These are phyloP conservation scores for Yamadazyma paraphyllophila DNA, from an alignment of 805 yeast genomes.

Conservation along the genomic window DNA sequence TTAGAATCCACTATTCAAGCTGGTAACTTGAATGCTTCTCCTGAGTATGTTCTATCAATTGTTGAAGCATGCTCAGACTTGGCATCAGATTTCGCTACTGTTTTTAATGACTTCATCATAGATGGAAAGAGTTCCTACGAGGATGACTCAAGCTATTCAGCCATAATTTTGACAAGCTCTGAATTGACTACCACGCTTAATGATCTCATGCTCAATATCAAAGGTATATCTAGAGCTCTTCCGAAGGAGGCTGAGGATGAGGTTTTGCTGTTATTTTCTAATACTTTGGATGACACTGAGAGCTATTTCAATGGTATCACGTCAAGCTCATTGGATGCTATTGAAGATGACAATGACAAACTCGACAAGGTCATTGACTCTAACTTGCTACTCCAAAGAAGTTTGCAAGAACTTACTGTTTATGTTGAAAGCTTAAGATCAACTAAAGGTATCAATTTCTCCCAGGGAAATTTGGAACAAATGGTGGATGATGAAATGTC, in stretches of 20 bases:
- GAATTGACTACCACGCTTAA: conserved; percentile 59
- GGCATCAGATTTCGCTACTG: conserved; percentile 77
- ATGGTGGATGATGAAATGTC: conserved; percentile 72
- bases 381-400: conserved; percentile 70
- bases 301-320: conserved; percentile 58
- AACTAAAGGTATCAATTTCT: conserved; percentile 25
- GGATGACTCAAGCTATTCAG: conserved; percentile 55
- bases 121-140: conserved; percentile 59
- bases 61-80: conserved; percentile 67
- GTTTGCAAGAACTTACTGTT: conserved; percentile 56
- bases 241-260: conserved; percentile 54
- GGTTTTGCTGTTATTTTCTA: conserved; percentile 47
- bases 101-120: conserved; percentile 70
- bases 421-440: conserved; percentile 54
- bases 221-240: conserved; percentile 63
- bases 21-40: conserved; percentile 74
- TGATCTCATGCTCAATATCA: conserved; percentile 63
- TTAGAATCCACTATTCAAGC: conserved; percentile 79
- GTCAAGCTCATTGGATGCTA: conserved; percentile 48
- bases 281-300: conserved; percentile 60
- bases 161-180: conserved; percentile 60
- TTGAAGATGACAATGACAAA: conserved; percentile 58
- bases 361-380: conserved; percentile 75
- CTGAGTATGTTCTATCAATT: conserved; percentile 63
- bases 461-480: conserved; percentile 58